A percentile compares a stretch with the other conserved stretches of the same genome.
These are phyloP conservation scores for Solanum clarkiae DNA, from an alignment of 257 asterid genomes.

Conservation along the genomic window DNA sequence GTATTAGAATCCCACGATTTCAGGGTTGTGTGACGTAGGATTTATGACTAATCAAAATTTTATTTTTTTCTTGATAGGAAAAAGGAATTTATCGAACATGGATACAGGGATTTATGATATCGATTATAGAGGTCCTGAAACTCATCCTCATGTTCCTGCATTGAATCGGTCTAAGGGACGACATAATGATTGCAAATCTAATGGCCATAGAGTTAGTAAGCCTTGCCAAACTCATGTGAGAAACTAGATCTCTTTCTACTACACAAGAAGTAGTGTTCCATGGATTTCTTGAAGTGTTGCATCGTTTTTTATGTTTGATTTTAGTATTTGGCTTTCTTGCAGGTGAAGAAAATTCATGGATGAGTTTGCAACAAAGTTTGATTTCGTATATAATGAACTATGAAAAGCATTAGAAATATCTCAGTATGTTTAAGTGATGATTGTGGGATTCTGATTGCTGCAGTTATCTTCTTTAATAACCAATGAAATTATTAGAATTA, in stretches of 20 bases:
- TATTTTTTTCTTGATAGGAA: constrained; percentile 3
- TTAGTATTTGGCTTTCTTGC: neutral
- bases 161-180: constrained; percentile 19
- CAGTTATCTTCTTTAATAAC: neutral
- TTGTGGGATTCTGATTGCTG: neutral
- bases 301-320: neutral
- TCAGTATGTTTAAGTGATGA: neutral
- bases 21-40: neutral
- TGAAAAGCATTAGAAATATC: neutral
- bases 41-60: neutral
- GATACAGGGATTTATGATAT: constrained; percentile 21
- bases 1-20: too few relatives aligned
- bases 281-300: neutral
- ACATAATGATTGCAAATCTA: constrained; percentile 13
- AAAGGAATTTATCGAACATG: constrained; percentile 10
- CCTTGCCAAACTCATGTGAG: constrained; percentile 12
- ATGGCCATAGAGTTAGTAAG: neutral
- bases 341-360: neutral
- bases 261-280: neutral
- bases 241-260: neutral
- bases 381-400: neutral
- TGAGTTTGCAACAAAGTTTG: neutral
- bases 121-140: constrained; percentile 41
- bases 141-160: constrained; percentile 30
- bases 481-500: neutral